Evolutionary conservation across 163 green algal species (phyloP), one percentile per base, ranked within the genome.

Genomic region (Prototheca cutis): DNA sequence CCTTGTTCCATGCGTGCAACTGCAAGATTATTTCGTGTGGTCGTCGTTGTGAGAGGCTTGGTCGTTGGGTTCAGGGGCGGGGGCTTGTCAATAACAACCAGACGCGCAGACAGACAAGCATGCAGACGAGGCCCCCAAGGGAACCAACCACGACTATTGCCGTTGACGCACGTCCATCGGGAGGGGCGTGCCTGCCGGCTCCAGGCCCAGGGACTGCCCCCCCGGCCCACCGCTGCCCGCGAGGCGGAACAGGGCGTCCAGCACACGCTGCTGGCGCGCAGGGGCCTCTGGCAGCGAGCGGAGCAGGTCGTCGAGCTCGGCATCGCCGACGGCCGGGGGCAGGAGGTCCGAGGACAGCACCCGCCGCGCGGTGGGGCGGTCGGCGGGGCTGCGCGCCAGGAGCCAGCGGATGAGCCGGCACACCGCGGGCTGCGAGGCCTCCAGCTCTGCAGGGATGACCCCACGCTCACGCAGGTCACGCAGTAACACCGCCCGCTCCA

Each of bases 251-350:
- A 94, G 63, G 0, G 83, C 80, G 8, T 86, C 82, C 48, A 95
- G 62, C 24, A 94, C 79, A 8, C 81, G 79, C 28, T 86, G 78
- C 40, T 81, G 73, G 32, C 72, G 73, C 1, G 68, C 63, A 2
- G 78, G 62, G 62, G 82, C 84, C 62, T 90, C 83, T 4, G 85
- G 84, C 48, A 95, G 77, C 27, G 77, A 87, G 53, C 88, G 75
- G 33, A 96, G 77, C 53, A 94, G 66, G 68, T 94, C 88, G 4
- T 73, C 80, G 6, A 93, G 67, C 72, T 87, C 74, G 69, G 95
- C 88, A 66, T 95, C 83, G 57, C 80, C 83, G 8, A 93, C 75
- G 6, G 74, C 61, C 15, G 47, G 80, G 13, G 89, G 89, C 62
- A 96, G 70, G 49, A 94, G 67, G 28, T 90, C 78, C 3, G 71